Evolutionary conservation across 352 stramenopile genomes (phyloP), one percentile per base, ranked within the genome.

Genomic region (Phytophthora pistaciae): DNA sequence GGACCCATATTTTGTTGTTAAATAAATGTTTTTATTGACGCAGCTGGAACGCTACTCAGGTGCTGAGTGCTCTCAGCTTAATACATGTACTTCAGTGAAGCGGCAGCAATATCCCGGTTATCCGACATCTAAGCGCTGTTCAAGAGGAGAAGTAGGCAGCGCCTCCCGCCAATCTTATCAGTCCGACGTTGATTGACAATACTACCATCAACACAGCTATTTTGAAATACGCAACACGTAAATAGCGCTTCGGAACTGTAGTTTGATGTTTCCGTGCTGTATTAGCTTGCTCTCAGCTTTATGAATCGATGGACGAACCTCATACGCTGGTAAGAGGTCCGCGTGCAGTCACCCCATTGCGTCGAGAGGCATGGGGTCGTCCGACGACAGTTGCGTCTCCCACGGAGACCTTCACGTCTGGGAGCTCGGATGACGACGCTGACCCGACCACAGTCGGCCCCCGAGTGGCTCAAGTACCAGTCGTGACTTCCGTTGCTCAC

Each of bases 241-340:
- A 20, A 10, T 52, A 23, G 44, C 16, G 16, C 44, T 10, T 54
- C 20, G 10, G 7, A 3, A 54, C 48, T 16, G 8, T 29, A 18
- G 11, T 54, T 31, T 29, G 6, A 14, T n/a, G n/a, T n/a, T 20
- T 48, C 5, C 18, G 5, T 52, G 44, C 36, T 44, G 13, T 44
- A 36, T 36, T 36, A 18, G 10, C 44, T 52, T 52, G 44, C 9
- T 31, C n/a, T 18, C 8, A 54, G n/a, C 9, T 29, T 54, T 7
- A 54, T 54, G 48, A 54, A 54, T 54, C 5, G 13, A 65, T 65
- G 59, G 31, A 57, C 25, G 46, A 50, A 58, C 25, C 18, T 57
- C 16, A 46, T 21, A n/a, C 29, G 0, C 20, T 25, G 31, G 27
- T 18, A 16, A 57, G 25, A 23, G 46, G 20, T 9, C 59, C 16